These are phyloP conservation scores for Astragalus membranaceus DNA, from an alignment of 306 rosid genomes.

Conservation along the genomic window DNA sequence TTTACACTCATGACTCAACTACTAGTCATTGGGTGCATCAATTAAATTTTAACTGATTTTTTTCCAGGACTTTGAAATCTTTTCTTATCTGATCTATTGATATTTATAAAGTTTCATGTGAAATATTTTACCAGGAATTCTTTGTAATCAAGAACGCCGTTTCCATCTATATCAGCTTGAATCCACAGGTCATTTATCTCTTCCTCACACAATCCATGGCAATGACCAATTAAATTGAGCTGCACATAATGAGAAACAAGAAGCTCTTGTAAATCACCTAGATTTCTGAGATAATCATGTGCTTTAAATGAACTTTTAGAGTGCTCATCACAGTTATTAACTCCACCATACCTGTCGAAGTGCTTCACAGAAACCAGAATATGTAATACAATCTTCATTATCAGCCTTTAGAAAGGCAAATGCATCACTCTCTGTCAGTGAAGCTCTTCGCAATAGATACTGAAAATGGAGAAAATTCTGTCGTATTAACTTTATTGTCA, in stretches of 20 bases:
- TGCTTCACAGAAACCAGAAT: conserved; percentile 69
- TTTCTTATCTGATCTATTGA: background rate
- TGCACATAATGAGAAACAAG: conserved; percentile 24
- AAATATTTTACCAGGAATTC: conserved; percentile 56
- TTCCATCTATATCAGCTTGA: conserved; percentile 60
- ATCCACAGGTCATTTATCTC: conserved; percentile 69
- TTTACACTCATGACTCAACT: background rate
- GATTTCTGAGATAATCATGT: background rate
- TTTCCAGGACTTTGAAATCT: background rate
- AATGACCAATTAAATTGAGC: conserved; percentile 66
- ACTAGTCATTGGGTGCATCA: background rate
- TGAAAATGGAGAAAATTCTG: conserved; percentile 33
- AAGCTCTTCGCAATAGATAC: conserved; percentile 57
- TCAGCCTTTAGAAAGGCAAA: conserved; percentile 70
- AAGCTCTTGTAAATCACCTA: background rate
- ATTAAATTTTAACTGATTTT: background rate
- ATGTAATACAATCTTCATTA: conserved; percentile 55
- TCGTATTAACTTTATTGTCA: background rate
- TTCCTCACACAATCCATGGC: conserved; percentile 53
- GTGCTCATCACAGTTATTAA: background rate
- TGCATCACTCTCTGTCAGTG: conserved; percentile 56
- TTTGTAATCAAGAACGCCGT: conserved; percentile 51
- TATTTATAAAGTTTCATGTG: background rate
- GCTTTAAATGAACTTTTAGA: background rate
- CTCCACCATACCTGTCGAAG: conserved; percentile 46